Base-by-base conservation (phyloP, 1,139 yeast genomes). In the Blastobotrys serpentis region DNA sequence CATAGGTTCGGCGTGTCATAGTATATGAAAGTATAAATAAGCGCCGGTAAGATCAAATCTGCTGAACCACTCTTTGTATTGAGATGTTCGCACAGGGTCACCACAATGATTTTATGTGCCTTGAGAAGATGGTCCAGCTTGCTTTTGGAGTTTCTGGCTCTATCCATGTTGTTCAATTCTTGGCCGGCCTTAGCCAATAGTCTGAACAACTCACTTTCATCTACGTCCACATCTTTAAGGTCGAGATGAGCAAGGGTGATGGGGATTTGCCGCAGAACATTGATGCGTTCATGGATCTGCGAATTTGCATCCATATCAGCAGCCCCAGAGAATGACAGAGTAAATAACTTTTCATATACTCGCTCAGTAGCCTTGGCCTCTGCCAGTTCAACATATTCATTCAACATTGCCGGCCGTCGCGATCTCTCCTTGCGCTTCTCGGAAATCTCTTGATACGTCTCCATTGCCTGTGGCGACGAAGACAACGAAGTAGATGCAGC, bases 21-120 rank as follows among this genome's bases (percentile, higher is more conserved):
- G 38, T 73, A 64, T 19, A 76, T 70, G 17, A 81, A 70, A 2
- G 79, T 64, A 42, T 77, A 69, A 6, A 82, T 78, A 46, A 82
- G 63, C 7, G 79, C 63, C 0, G 88, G 86, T 18, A 82, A 63
- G 47, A 79, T 72, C 37, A 74, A 71, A 61, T 82, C 88, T 2
- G 82, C 75, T 6, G 65, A 61, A 14, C 64, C 55, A 13, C 52
- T 45, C 1, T 52, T 30, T 6, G 36, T 42, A 19, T 48, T 36
- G 37, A 52, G 50, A 16, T 49, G 43, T 19, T 57, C 61, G 7
- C 62, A 59, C 17, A 72, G 61, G 1, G 67, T 60, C 17, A 61
- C 64, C 8, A 66, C 70, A n/a, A 75, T 62, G 33, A 65, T 60
- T 38, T 63, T 65, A 56, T 75, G 78, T 2, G 74, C 68, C 41